Evolutionary conservation across 1,139 yeast species (phyloP).

Genomic region (Yamadazyma conglobata): DNA sequence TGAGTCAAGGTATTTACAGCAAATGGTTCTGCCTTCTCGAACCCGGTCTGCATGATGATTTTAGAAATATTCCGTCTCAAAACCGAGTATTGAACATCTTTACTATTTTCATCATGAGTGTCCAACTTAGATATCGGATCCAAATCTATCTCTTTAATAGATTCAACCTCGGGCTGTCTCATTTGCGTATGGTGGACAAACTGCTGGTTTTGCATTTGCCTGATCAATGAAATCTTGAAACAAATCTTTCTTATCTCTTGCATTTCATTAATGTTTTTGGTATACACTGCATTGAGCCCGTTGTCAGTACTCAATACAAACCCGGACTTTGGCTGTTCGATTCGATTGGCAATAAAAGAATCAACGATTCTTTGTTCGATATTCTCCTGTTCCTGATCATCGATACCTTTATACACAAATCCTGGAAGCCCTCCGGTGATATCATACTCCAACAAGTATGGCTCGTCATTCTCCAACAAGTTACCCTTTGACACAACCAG

Average conservation of each 20-base stretch:
- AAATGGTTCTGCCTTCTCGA: constrained; percentile 74
- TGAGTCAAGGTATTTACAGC: constrained; percentile 83
- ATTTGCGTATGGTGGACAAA: constrained; percentile 72
- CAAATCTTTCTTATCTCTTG: constrained; percentile 87
- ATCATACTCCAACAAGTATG: constrained; percentile 80
- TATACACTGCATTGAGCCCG: constrained; percentile 62
- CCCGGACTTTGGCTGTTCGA: constrained; percentile 26
- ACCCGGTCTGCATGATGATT: constrained; percentile 89
- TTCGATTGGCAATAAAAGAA: constrained; percentile 20
- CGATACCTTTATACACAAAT: constrained; percentile 48
- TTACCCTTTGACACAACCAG: constrained; percentile 42
- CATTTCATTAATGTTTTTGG: constrained; percentile 69
- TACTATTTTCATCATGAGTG: constrained; percentile 57
- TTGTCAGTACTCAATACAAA: constrained; percentile 37
- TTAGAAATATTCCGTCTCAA: constrained; percentile 71
- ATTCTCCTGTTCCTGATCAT: constrained; percentile 43
- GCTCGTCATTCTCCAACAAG: constrained; percentile 58
- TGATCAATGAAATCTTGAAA: constrained; percentile 80
- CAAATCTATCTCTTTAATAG: constrained; percentile 64
- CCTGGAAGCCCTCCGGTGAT: constrained; percentile 78
- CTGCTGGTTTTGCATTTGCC: constrained; percentile 87
- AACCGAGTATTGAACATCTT: constrained; percentile 60
- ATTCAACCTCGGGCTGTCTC: constrained; percentile 65
- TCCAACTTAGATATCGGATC: constrained; percentile 76
- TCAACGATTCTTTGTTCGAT: constrained; percentile 51